phyloP scores from a whole-genome alignment of 176 grass and related monocot species.

The Oryza brachyantha region DNA sequence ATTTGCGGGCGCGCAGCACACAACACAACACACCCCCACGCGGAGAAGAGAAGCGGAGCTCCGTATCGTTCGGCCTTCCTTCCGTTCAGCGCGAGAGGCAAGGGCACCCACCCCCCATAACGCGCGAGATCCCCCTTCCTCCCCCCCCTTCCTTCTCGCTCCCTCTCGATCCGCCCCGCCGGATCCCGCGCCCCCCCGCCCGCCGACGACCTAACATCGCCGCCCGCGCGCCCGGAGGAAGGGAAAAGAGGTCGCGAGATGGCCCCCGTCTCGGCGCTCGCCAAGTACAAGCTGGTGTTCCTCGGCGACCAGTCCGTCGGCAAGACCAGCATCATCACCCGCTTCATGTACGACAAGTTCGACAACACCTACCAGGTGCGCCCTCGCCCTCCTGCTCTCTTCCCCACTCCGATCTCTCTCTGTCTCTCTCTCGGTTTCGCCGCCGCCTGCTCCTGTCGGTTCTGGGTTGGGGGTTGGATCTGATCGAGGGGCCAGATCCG shows the following conservation, averaged over 20 bases:
- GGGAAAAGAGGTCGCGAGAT: conserved; percentile 32
- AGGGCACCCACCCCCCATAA: conserved; percentile 23
- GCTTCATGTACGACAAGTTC: conserved; percentile 98
- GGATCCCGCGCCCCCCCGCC: conserved; percentile 21
- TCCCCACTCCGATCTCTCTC: neutral
- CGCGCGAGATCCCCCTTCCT: conserved; percentile 41
- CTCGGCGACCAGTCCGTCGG: conserved; percentile 93
- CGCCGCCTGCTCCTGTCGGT: neutral
- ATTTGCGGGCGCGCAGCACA: too few relatives aligned
- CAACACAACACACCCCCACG: too few relatives aligned
- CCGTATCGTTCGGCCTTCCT: conserved; percentile 10
- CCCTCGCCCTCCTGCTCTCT: neutral
- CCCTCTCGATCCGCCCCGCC: neutral
- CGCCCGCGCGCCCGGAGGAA: conserved; percentile 28
- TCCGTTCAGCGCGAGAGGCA: neutral
- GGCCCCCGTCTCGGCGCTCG: conserved; percentile 85
- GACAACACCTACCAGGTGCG: conserved; percentile 77
- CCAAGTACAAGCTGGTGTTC: conserved; percentile 96
- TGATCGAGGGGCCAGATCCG: conserved; percentile 32
- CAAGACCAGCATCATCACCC: conserved; percentile 94
- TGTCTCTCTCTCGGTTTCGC: neutral
- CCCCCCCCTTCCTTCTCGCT: neutral
- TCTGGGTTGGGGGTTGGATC: conserved; percentile 18
- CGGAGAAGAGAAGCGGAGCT: too few relatives aligned
- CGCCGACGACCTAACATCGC: conserved; percentile 35